A percentile compares a stretch with the other conserved stretches of the same genome.
phyloP scores from a whole-genome alignment of 768 basidiomycete species.

The Trametes cingulata region DNA sequence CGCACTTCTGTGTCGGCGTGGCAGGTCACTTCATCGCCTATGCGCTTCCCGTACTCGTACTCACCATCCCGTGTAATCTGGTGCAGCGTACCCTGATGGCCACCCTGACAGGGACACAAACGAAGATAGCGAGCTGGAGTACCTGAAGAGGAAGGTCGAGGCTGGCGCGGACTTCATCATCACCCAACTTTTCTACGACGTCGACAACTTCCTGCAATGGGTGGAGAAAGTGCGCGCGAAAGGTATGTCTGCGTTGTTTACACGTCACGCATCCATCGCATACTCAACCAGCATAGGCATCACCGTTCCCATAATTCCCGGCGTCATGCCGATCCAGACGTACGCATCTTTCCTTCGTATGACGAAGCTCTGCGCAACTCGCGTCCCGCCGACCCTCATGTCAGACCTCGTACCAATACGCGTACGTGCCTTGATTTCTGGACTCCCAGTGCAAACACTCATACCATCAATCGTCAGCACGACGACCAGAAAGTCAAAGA shows the following conservation, averaged over 20 bases:
- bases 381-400: constrained; percentile 69
- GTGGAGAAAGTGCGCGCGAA: constrained; percentile 63
- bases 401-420: constrained; percentile 71
- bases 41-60: constrained; percentile 2
- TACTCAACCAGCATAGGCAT: constrained; percentile 60
- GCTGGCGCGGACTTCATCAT: constrained; percentile 96
- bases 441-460: background rate
- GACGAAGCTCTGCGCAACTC: constrained; percentile 83
- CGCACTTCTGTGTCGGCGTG: constrained; percentile 92
- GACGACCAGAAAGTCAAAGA: constrained; percentile 95
- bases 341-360: constrained; percentile 91
- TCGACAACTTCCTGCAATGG: constrained; percentile 86
- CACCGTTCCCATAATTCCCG: constrained; percentile 86
- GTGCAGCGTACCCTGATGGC: constrained; percentile 86
- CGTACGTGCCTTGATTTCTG: constrained; percentile 47
- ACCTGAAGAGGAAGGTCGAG: constrained; percentile 85
- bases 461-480: constrained; percentile 50
- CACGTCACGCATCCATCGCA: no score
- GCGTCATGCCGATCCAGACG: constrained; percentile 97
- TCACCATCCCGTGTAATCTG: background rate
- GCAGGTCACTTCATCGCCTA: constrained; percentile 57
- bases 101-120: constrained; percentile 62
- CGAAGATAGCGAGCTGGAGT: constrained; percentile 64
- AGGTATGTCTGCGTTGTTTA: constrained; percentile 46
- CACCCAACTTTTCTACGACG: constrained; percentile 97